Base-by-base conservation (phyloP, 441 rosid species). In the Populus trichocarpa region DNA sequence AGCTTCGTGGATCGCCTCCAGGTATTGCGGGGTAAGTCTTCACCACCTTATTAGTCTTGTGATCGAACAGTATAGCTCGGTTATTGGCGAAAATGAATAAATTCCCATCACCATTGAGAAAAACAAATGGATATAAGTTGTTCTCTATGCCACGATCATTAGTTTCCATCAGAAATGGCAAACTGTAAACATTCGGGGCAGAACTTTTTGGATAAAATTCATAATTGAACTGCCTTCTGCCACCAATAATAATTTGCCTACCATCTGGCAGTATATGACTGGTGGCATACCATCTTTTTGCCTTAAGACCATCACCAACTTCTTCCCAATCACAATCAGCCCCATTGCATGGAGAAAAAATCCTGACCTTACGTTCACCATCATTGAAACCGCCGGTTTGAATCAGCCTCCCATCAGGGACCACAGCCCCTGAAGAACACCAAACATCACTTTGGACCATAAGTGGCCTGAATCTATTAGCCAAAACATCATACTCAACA, bases 351-450 rank as follows among this genome's bases (percentile, higher is more conserved):
- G 98, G 94, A 0, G 89, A 73, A 38, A 92, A 90, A 33, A 66
- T 72, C 20, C 99, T 84, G 11, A 84, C 84, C 5, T 32, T 89
- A 1, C 78, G 96, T 18, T 93, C 98, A 3, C 99, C 98, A 70
- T 96, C 97, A 1, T 84, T 91, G 83, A 70, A 95, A 2, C 98
- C 98, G 16, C 98, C 98, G 12, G 96, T 88, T 78, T 96, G 94
- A 77, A 92, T 86, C 2, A 95, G 82, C n/a, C 85, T 79, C 40
- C 97, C 99, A 20, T 90, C 89, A 1, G 92, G 84, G 57, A 83
- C 80, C 33, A 88, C 95, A 6, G 94, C 73, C 12, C 98, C 99
- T 1, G 99, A 96, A 26, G 99, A 96, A 82, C 99, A 92, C 98
- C 98, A 96, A 36, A 91, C 89, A 79, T 96, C 92, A 1, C 93